phyloP scores from a whole-genome alignment of 495 filamentous ascomycete genomes.

The Achaetomiella virescens region DNA sequence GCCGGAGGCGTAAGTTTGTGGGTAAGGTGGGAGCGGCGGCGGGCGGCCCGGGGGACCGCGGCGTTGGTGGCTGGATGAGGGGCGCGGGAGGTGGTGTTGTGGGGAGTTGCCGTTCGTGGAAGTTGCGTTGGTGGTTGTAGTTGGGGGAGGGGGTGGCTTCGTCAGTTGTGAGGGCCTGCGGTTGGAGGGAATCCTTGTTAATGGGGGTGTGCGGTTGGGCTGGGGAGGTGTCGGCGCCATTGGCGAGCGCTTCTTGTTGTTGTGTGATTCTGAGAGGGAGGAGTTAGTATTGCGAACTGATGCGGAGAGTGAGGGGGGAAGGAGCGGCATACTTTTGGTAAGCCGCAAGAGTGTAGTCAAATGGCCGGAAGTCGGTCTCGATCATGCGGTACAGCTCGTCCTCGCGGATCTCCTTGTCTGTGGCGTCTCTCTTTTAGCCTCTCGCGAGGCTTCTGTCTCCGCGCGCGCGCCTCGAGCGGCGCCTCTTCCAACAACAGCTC shows the following conservation, averaged over 20 bases:
- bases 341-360: conserved; percentile 80
- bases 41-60: conserved; percentile 24
- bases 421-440: conserved; percentile 88
- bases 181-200: conserved; percentile 18
- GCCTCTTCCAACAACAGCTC: conserved; percentile 93
- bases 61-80: conserved; percentile 20
- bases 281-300: conserved; percentile 5
- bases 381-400: conserved; percentile 93
- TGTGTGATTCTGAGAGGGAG: conserved; percentile 17
- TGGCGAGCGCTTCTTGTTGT: conserved; percentile 4
- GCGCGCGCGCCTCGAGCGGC: conserved; percentile 83
- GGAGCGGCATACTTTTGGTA: conserved; percentile 51
- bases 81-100: neutral
- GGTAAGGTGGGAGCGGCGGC: conserved; percentile 44
- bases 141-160: conserved; percentile 26
- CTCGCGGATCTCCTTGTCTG: conserved; percentile 88
- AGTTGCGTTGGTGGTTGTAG: conserved; percentile 21
- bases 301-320: neutral
- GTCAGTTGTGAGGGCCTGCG: conserved; percentile 41
- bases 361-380: conserved; percentile 89
- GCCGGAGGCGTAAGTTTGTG: conserved; percentile 37
- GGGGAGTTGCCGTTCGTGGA: conserved; percentile 19
- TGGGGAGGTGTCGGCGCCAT: neutral
- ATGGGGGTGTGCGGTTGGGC: neutral
- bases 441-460: conserved; percentile 88